A percentile compares a stretch with the other conserved stretches of the same genome.
Evolutionary conservation across 2,329 filamentous ascomycete genomes (phyloP).

Genomic region (Dactylellina haptotyla): DNA sequence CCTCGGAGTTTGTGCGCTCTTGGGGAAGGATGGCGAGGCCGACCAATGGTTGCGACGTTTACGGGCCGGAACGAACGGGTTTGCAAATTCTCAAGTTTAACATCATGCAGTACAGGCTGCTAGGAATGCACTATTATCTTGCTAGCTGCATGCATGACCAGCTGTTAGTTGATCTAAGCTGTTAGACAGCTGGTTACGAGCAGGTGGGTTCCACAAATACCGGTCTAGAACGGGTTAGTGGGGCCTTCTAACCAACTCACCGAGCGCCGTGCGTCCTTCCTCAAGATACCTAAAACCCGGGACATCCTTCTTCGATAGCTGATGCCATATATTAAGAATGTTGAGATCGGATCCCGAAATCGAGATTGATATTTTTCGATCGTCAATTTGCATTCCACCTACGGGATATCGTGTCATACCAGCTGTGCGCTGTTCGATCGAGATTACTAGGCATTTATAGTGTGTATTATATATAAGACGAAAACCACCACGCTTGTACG

Average conservation of each 20-base stretch:
- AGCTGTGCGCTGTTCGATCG: too few species aligned
- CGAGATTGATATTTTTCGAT: too few species aligned
- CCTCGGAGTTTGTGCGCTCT: constrained; percentile 1
- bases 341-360: too few species aligned
- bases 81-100: constrained; percentile 37
- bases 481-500: too few species aligned
- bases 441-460: too few species aligned
- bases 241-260: constrained; percentile 33
- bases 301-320: not conserved
- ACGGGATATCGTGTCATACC: too few species aligned
- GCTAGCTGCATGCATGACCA: constrained; percentile 32
- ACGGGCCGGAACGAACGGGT: constrained; percentile 53
- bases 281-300: not conserved
- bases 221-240: constrained; percentile 46
- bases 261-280: not conserved
- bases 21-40: not conserved
- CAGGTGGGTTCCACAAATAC: constrained; percentile 36
- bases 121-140: constrained; percentile 29
- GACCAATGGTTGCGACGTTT: constrained; percentile 47
- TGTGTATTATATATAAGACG: too few species aligned
- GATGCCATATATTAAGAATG: too few species aligned
- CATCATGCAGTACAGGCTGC: constrained; percentile 49
- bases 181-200: constrained; percentile 28
- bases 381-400: too few species aligned
- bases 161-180: constrained; percentile 25